Evolutionary conservation across 2,329 filamentous ascomycete species (phyloP).

Genomic region (Aureobasidium musti): DNA sequence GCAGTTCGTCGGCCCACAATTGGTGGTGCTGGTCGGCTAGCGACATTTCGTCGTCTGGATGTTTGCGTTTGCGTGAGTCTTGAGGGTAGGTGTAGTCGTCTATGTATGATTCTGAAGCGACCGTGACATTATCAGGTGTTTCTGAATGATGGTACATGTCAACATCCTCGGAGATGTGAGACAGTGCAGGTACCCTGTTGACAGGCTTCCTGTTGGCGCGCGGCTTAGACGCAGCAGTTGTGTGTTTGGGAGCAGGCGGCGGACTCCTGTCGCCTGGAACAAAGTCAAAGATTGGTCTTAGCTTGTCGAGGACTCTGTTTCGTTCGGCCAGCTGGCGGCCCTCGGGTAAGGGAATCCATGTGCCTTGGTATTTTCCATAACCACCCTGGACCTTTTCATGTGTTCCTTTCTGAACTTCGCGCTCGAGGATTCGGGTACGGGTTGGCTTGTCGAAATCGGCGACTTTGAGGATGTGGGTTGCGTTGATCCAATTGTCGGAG

Average conservation of each 20-base stretch:
- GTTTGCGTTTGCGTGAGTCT: slow-evolving; percentile 70
- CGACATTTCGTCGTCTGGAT: slow-evolving; percentile 60
- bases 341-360: slow-evolving; percentile 88
- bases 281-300: slow-evolving; percentile 87
- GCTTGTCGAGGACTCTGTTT: slow-evolving; percentile 81
- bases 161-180: slow-evolving; percentile 59
- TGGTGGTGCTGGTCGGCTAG: slow-evolving; percentile 79
- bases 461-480: slow-evolving; percentile 97
- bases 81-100: slow-evolving; percentile 74
- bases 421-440: slow-evolving; percentile 88
- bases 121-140: slow-evolving; percentile 78
- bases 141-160: slow-evolving; percentile 72
- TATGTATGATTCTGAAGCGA: slow-evolving; percentile 75
- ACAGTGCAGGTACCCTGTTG: slow-evolving; percentile 38
- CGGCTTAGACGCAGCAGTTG: slow-evolving; percentile 71
- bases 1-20: slow-evolving; percentile 85
- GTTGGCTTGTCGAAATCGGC: slow-evolving; percentile 97
- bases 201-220: slow-evolving; percentile 49
- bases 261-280: slow-evolving; percentile 82
- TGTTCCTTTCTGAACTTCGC: slow-evolving; percentile 92
- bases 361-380: slow-evolving; percentile 98
- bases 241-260: slow-evolving; percentile 90
- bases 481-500: slow-evolving; percentile 96
- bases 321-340: slow-evolving; percentile 80
- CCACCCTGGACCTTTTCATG: slow-evolving; percentile 99